Evolutionary conservation across 176 grass and related monocot species (phyloP), one percentile per base, ranked within the genome.

Genomic region (Oryza meyeriana): DNA sequence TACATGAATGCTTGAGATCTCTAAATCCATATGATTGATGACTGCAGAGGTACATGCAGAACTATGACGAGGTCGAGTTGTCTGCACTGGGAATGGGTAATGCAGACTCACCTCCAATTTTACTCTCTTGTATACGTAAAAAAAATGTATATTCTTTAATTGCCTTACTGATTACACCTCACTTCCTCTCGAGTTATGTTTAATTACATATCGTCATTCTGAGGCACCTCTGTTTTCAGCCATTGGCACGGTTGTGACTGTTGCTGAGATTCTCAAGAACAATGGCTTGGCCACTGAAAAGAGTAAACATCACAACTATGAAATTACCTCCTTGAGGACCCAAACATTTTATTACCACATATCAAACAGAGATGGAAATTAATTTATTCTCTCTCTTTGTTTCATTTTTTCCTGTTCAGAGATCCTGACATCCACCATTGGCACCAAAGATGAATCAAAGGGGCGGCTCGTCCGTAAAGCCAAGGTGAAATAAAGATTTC

Each of bases 71-170:
- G 84, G 84, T 97, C 45, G 94, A 97, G 80, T 73, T 97, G 10
- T 94, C 94, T 66, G 94, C 89, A 50, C 74, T 97, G 17, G 94
- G 94, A 16, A 97, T 97, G 91, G 94, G 94, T 97, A 93, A 92
- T 75, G 62, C 38, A 44, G 13, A 6, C 30, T 22, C 4, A 55
- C 40, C 14, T 80, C 10, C 47, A 10, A 29, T 38, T 12, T 24
- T 83, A 4, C 32, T 33, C 48, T 52, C 22, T 52, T 52, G 48
- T n/a, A n/a, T n/a, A n/a, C n/a, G n/a, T n/a, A n/a, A n/a, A n/a
- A n/a, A n/a, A n/a, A n/a, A n/a, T n/a, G n/a, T n/a, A n/a, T n/a
- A n/a, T 52, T 52, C 47, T 50, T 16, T 4, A 45, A 4, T 45
- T 45, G 3, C 13, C 13, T 16, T 39, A 36, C 38, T 39, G 38